These are phyloP conservation scores for Raffaelea ambrosiae DNA, from an alignment of 2,329 filamentous ascomycete genomes.

Conservation along the genomic window DNA sequence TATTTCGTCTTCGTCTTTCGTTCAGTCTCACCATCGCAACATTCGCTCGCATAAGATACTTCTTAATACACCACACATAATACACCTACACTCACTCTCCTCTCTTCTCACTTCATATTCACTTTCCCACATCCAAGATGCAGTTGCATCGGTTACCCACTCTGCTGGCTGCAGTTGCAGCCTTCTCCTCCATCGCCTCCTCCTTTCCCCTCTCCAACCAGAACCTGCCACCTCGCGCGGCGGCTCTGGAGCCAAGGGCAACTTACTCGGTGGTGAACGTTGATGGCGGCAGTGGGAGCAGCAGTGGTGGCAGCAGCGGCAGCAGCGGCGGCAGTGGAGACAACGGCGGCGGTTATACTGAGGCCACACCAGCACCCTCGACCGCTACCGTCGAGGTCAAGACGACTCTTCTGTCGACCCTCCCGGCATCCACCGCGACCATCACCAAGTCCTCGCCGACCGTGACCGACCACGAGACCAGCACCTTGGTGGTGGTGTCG, in stretches of 20 bases:
- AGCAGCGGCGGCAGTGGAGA: not conserved
- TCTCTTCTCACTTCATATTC: not conserved
- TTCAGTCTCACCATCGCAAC: too few relatives aligned
- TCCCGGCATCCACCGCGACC: conserved; percentile 9
- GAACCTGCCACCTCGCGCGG: conserved; percentile 3
- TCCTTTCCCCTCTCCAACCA: conserved; percentile 17
- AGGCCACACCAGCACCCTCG: not conserved
- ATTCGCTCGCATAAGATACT: not conserved
- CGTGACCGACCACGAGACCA: conserved; percentile 14
- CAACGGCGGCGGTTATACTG: not conserved
- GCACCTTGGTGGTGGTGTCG: conserved; percentile 13
- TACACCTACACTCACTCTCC: not conserved
- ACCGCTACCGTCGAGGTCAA: not conserved
- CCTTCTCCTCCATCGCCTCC: conserved; percentile 6
- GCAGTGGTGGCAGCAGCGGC: not conserved
- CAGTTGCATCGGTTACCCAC: conserved; percentile 10
- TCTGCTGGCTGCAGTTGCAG: conserved; percentile 10
- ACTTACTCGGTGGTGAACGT: conserved; percentile 30
- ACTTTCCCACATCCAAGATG: conserved; percentile 9
- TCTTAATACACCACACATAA: not conserved
- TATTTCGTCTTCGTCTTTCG: not conserved
- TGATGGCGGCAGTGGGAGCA: conserved; percentile 18
- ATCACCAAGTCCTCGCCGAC: conserved; percentile 17
- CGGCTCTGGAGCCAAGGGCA: conserved; percentile 20
- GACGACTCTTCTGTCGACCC: not conserved